phyloP scores from a whole-genome alignment of 2,329 filamentous ascomycete species.

The Colletotrichum melonis region DNA sequence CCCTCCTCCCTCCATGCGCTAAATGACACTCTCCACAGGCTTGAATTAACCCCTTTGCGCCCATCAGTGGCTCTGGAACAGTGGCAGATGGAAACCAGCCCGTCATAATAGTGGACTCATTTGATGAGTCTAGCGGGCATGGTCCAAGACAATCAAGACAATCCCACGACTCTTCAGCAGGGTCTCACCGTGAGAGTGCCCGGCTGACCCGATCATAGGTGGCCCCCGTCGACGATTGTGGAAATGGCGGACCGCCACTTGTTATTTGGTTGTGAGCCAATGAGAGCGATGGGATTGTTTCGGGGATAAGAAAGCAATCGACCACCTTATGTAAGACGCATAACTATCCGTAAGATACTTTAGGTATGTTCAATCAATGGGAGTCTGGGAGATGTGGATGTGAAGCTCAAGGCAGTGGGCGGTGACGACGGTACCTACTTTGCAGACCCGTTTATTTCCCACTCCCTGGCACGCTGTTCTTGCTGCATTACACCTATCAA shows the following conservation, averaged over 20 bases:
- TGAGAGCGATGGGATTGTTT: background rate
- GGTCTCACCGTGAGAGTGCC: slow-evolving; percentile 25
- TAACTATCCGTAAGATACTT: background rate
- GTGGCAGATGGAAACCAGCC: background rate
- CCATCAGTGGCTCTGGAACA: background rate
- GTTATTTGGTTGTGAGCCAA: background rate
- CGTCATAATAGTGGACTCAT: slow-evolving; percentile 28
- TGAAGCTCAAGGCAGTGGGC: background rate
- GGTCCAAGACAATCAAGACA: slow-evolving; percentile 15
- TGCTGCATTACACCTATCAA: background rate
- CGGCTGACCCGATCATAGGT: slow-evolving; percentile 28
- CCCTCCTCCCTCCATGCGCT: background rate
- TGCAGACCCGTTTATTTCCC: background rate
- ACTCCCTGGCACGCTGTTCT: background rate
- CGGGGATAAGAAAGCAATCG: background rate
- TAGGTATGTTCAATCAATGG: too few relatives aligned
- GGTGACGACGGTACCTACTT: slow-evolving; percentile 1
- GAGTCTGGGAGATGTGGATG: too few relatives aligned
- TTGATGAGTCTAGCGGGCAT: background rate
- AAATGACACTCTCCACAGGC: slow-evolving; percentile 8
- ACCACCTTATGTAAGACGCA: slow-evolving; percentile 20
- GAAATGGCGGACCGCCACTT: background rate
- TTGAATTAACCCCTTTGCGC: background rate
- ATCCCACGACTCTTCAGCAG: slow-evolving; percentile 16
- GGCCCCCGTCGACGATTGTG: background rate